Evolutionary conservation across 2,329 filamentous ascomycete species (phyloP), one percentile per base, ranked within the genome.

Genomic region (Curvularia spicifera): DNA sequence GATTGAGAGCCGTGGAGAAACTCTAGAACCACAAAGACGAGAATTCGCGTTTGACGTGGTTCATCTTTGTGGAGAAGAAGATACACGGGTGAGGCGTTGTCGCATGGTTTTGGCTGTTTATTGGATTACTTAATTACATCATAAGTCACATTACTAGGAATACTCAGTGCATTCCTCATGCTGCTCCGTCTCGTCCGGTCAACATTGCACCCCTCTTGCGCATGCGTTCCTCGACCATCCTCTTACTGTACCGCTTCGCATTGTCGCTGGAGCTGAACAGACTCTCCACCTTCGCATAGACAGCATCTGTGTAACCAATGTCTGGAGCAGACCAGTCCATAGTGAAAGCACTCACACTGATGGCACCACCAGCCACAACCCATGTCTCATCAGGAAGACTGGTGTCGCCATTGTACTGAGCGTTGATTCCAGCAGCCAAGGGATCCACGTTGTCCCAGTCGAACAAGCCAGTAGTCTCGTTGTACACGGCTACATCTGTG

Each of bases 381-480:
- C 76, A 77, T 0, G 81, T 83, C 76, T 85, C 83, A 0, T 82
- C 81, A 0, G 81, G 80, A n/a, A 85, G 66, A 6, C 68, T 71
- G 66, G 81, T 83, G 53, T 85, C 79, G 0, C 82, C 83, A 48
- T 84, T 84, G 62, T 83, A 80, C 56, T 82, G 84, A 1, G 73
- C 66, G 52, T 84, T 84, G 2, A 81, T 73, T 1, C 80, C 82
- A 74, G 81, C 82, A 6, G 82, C 83, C 9, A 81, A 75, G 1
- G 67, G 67, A 9, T 61, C 53, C 4, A 83, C 82, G 2, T 84
- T 83, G 0, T 80, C 81, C 83, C 84, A 70, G 13, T 51, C 51
- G 62, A 85, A 84, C 0, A 79, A 72, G 0, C 80, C 78, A 2
- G 78, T 78, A 0, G 77, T 74, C 3, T 75, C 70, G 53, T 84